Percentiles rank a stretch among this genome's conserved stretches.
phyloP scores from a whole-genome alignment of 2,329 filamentous ascomycete genomes.

The Fusarium beomiforme region DNA sequence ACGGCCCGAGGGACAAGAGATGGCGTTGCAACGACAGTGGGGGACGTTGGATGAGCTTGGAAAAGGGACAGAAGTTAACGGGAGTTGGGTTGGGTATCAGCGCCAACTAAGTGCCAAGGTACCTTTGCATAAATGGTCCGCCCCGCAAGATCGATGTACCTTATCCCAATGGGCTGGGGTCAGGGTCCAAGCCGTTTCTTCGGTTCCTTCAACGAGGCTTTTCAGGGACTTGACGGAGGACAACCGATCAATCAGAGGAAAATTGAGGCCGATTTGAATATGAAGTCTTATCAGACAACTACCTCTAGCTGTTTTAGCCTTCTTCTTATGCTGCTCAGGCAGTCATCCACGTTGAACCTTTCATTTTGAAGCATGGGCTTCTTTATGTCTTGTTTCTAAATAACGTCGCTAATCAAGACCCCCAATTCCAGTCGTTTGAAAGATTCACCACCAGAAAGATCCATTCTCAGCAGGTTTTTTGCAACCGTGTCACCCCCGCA shows the following conservation, averaged over 20 bases:
- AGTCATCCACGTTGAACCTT: constrained; percentile 16
- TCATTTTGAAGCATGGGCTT: constrained; percentile 22
- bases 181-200: constrained; percentile 33
- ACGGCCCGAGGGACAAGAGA: constrained; percentile 41
- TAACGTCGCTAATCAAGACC: constrained; percentile 19
- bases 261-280: neutral
- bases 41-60: constrained; percentile 29
- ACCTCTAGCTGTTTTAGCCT: neutral
- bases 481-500: constrained; percentile 19
- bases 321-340: neutral
- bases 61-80: constrained; percentile 13
- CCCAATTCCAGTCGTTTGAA: constrained; percentile 2
- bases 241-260: neutral
- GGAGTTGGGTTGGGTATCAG: constrained; percentile 37
- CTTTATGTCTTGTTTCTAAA: constrained; percentile 19
- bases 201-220: constrained; percentile 10
- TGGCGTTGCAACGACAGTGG: constrained; percentile 33
- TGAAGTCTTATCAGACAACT: neutral
- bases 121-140: constrained; percentile 18
- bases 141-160: constrained; percentile 25
- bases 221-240: neutral
- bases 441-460: neutral
- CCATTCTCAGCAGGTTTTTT: neutral
- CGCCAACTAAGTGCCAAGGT: constrained; percentile 12
- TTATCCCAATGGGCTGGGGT: constrained; percentile 19